A percentile compares a stretch with the other conserved stretches of the same genome.
Evolutionary conservation across 176 grass and related monocot species (phyloP).

Genomic region (Ensete glaucum): DNA sequence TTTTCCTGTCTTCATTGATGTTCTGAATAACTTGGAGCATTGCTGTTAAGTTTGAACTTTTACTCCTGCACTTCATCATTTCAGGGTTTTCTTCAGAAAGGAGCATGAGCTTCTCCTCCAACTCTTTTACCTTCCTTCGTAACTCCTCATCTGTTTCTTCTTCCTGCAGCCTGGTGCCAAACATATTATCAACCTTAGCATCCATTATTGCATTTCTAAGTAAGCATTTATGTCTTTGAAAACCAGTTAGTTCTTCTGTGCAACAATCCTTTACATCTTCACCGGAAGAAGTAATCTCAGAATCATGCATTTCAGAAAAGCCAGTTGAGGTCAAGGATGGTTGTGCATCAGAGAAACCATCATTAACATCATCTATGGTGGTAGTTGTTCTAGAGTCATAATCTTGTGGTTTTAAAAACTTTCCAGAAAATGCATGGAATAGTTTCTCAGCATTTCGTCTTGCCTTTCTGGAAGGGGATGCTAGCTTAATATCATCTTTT

Average conservation of each 20-base stretch:
- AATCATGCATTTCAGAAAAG: not conserved
- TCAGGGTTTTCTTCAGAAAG: slow-evolving; percentile 42
- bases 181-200: not conserved
- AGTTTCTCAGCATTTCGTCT: slow-evolving; percentile 3
- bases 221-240: slow-evolving; percentile 7
- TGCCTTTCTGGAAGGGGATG: not conserved
- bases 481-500: slow-evolving; percentile 9
- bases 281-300: not conserved
- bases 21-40: slow-evolving; percentile 49
- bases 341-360: slow-evolving; percentile 34
- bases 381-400: slow-evolving; percentile 27
- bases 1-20: slow-evolving; percentile 60
- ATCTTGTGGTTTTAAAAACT: slow-evolving; percentile 8
- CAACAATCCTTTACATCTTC: slow-evolving; percentile 2
- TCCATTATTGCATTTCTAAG: not conserved
- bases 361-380: slow-evolving; percentile 71
- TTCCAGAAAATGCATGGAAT: not conserved
- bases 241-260: not conserved
- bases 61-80: slow-evolving; percentile 25
- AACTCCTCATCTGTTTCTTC: slow-evolving; percentile 48
- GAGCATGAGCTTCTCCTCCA: slow-evolving; percentile 41
- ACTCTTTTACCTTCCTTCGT: slow-evolving; percentile 46
- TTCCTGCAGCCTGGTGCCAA: slow-evolving; percentile 6
- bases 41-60: slow-evolving; percentile 24
- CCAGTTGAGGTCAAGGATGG: not conserved